Evolutionary conservation across 768 basidiomycete genomes (phyloP).

Genomic region (Strobilomyces confusus): DNA sequence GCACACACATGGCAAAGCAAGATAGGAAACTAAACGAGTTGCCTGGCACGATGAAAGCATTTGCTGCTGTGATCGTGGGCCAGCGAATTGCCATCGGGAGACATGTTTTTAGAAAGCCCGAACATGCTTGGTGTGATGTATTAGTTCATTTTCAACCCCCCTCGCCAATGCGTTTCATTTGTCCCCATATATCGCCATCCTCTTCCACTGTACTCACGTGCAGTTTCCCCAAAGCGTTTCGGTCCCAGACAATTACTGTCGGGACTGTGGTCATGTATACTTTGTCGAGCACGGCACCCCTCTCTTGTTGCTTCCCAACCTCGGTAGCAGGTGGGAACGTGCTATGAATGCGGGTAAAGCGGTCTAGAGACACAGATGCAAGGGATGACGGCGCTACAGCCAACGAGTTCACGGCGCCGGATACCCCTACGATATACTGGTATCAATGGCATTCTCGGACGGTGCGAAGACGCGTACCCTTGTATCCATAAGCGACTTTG

Average conservation of each 20-base stretch:
- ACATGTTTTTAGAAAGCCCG: background rate
- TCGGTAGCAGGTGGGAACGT: constrained; percentile 47
- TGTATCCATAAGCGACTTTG: constrained; percentile 57
- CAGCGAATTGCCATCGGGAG: background rate
- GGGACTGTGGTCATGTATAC: constrained; percentile 59
- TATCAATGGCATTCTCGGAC: background rate
- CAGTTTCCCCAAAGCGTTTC: constrained; percentile 20
- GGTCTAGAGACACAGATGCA: constrained; percentile 63
- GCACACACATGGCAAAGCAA: constrained; percentile 84
- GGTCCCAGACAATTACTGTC: constrained; percentile 64
- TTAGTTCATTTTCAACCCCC: constrained; percentile 28
- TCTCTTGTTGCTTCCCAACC: constrained; percentile 50
- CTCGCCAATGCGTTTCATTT: constrained; percentile 52
- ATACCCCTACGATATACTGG: constrained; percentile 45
- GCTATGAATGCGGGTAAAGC: constrained; percentile 68
- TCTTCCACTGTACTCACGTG: constrained; percentile 27
- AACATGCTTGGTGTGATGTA: background rate
- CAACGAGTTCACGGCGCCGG: constrained; percentile 66
- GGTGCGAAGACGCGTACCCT: constrained; percentile 39
- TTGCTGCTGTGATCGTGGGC: background rate
- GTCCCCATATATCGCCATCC: constrained; percentile 67
- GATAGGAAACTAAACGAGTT: constrained; percentile 45
- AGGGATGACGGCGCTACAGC: constrained; percentile 52
- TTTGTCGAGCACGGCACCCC: constrained; percentile 61
- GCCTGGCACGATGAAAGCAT: background rate